These are phyloP conservation scores for Metschnikowia borealis DNA, from an alignment of 805 yeast genomes.

Conservation along the genomic window DNA sequence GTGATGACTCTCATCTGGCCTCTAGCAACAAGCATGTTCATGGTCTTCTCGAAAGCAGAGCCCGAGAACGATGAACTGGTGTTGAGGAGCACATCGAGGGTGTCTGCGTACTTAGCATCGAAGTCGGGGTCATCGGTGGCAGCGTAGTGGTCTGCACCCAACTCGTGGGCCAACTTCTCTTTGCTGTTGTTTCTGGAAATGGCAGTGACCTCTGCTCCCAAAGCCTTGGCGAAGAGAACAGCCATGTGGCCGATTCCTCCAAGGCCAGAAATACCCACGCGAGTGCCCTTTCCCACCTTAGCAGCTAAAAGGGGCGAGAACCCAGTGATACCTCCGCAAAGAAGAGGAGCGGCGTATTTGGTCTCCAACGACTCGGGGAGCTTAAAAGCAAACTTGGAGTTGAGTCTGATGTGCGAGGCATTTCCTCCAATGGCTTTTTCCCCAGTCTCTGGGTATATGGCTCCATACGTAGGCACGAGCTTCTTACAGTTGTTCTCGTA, in stretches of 20 bases:
- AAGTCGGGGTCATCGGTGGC: conserved; percentile 20
- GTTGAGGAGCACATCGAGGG: conserved; percentile 11
- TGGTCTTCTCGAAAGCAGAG: conserved; percentile 8
- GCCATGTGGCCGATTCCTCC: conserved; percentile 68
- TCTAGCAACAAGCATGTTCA: conserved; percentile 7
- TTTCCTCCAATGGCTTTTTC: conserved; percentile 9
- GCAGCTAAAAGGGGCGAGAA: conserved; percentile 13
- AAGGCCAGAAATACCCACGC: conserved; percentile 57
- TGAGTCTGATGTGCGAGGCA: conserved; percentile 8
- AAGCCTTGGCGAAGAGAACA: conserved; percentile 52
- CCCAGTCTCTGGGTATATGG: conserved; percentile 7
- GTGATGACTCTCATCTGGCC: conserved; percentile 12
- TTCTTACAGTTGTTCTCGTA: conserved; percentile 10
- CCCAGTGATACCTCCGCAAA: conserved; percentile 17
- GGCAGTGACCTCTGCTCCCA: conserved; percentile 59
- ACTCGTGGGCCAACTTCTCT: conserved; percentile 45
- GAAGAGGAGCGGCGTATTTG: conserved; percentile 12
- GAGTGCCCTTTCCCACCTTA: conserved; percentile 21
- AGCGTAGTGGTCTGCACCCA: conserved; percentile 47
- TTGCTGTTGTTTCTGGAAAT: conserved; percentile 48
- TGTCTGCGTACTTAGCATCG: conserved; percentile 4
- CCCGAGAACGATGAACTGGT: conserved; percentile 13
- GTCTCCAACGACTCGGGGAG: conserved; percentile 9
- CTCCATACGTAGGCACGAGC: conserved; percentile 6
- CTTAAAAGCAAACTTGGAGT: conserved; percentile 11